Evolutionary conservation across 495 filamentous ascomycete genomes (phyloP).

Genomic region (Tuber calosporum): DNA sequence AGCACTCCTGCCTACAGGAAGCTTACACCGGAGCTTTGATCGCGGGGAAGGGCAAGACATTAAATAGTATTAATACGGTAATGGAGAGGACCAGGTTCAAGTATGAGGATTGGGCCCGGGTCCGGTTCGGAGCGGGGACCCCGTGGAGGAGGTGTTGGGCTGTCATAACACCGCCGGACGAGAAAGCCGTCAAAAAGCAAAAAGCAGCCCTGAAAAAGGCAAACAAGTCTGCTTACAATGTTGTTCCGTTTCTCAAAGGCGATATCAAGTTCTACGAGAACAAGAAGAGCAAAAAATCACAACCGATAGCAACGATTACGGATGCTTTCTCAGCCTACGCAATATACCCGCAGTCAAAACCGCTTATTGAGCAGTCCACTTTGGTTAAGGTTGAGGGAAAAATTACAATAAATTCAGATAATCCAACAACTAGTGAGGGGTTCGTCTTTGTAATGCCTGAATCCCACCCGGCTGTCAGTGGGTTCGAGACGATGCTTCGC

Average conservation of each 20-base stretch:
- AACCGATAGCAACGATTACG: conserved; percentile 81
- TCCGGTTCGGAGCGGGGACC: conserved; percentile 91
- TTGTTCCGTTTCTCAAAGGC: conserved; percentile 62
- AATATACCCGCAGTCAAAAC: conserved; percentile 89
- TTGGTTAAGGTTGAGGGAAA: conserved; percentile 89
- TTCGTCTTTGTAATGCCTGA: conserved; percentile 99
- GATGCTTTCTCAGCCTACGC: conserved; percentile 89
- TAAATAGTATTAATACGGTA: conserved; percentile 82
- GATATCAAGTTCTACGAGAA: conserved; percentile 89
- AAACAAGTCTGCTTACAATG: conserved; percentile 59
- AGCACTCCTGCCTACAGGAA: conserved; percentile 87
- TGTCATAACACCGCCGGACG: conserved; percentile 82
- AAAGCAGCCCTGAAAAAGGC: conserved; percentile 75
- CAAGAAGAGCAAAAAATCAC: conserved; percentile 86
- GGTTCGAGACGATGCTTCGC: conserved; percentile 94
- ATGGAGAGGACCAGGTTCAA: conserved; percentile 69
- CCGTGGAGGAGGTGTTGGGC: conserved; percentile 97
- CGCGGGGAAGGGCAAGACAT: conserved; percentile 78
- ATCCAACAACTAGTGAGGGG: conserved; percentile 69
- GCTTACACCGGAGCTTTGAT: conserved; percentile 94
- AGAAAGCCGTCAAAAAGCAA: conserved; percentile 78
- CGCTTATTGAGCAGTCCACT: conserved; percentile 87
- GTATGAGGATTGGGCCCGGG: conserved; percentile 88
- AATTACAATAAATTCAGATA: conserved; percentile 73
- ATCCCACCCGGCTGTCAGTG: conserved; percentile 76